A percentile compares a stretch with the other conserved stretches of the same genome.
These are phyloP conservation scores for Fusarium tricinctum DNA, from an alignment of 2,329 filamentous ascomycete genomes.

Conservation along the genomic window DNA sequence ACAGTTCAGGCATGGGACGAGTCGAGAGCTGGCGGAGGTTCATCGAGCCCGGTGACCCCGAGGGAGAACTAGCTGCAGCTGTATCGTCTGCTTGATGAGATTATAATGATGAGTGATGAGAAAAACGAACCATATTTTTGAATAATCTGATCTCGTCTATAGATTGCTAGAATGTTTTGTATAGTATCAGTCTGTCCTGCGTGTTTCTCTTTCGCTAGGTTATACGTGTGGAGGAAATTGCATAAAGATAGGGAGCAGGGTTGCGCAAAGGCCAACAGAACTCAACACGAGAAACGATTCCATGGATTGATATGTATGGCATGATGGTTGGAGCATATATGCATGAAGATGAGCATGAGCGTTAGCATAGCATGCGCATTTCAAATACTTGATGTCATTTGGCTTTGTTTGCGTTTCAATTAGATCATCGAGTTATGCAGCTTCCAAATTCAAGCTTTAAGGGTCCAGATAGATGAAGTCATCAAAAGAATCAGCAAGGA, in stretches of 20 bases:
- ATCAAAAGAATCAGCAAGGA: conserved; percentile 14
- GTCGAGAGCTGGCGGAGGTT: conserved; percentile 65
- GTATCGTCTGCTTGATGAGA: conserved; percentile 18
- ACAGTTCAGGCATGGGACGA: conserved; percentile 61
- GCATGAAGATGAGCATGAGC: conserved; percentile 14
- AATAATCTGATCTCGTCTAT: conserved; percentile 13
- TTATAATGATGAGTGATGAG: conserved; percentile 22
- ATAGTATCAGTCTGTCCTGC: conserved; percentile 18
- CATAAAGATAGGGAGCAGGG: conserved; percentile 21
- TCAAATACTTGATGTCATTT: conserved; percentile 23
- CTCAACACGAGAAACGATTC: conserved; percentile 17
- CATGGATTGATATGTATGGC: conserved; percentile 9
- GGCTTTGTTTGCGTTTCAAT: conserved; percentile 5
- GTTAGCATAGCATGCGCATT: conserved; percentile 16
- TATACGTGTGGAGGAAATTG: conserved; percentile 14
- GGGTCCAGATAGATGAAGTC: conserved; percentile 9
- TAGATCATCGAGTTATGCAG: conserved; percentile 11
- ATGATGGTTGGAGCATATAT: conserved; percentile 27
- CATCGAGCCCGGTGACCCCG: conserved; percentile 60
- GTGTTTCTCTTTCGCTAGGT: conserved; percentile 20
- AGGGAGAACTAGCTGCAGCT: conserved; percentile 49
- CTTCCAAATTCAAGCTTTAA: background rate
- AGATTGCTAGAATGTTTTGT: conserved; percentile 28
- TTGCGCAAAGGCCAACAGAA: conserved; percentile 41
- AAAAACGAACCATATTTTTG: conserved; percentile 20